A percentile compares a stretch with the other conserved stretches of the same genome.
Conservation (phyloP, 1,139 yeast species). For the Geotrichum carabidarum region DNA sequence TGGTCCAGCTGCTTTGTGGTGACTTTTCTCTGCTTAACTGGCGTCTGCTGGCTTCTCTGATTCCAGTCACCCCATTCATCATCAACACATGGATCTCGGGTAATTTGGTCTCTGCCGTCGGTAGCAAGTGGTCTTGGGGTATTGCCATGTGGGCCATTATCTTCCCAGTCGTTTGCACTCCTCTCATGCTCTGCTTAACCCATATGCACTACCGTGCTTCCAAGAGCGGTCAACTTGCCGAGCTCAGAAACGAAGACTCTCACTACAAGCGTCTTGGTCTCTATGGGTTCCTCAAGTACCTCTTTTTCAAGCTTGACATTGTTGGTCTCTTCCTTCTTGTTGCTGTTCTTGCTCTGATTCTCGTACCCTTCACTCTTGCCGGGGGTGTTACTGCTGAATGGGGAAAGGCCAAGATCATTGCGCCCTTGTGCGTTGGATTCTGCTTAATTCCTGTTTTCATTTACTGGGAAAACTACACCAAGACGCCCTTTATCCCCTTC, state of each 20-base stretch:
- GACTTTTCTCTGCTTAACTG: slow-evolving; percentile 66
- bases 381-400: slow-evolving; percentile 53
- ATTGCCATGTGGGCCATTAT: slow-evolving; percentile 80
- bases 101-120: slow-evolving; percentile 44
- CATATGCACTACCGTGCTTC: slow-evolving; percentile 57
- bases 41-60: slow-evolving; percentile 58
- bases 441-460: slow-evolving; percentile 51
- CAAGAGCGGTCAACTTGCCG: slow-evolving; percentile 45
- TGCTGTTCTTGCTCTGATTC: slow-evolving; percentile 50
- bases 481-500: slow-evolving; percentile 56
- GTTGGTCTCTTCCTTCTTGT: slow-evolving; percentile 50
- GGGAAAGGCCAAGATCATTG: slow-evolving; percentile 55
- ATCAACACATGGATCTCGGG: slow-evolving; percentile 77
- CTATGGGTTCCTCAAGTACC: slow-evolving; percentile 31
- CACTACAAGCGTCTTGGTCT: slow-evolving; percentile 32
- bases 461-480: slow-evolving; percentile 53
- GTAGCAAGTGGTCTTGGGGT: slow-evolving; percentile 59
- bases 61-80: slow-evolving; percentile 65
- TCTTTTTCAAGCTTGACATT: slow-evolving; percentile 50
- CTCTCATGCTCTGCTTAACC: slow-evolving; percentile 49
- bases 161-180: slow-evolving; percentile 59
- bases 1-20: slow-evolving; percentile 54
- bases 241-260: slow-evolving; percentile 31
- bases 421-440: slow-evolving; percentile 61
- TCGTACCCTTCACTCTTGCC: slow-evolving; percentile 51